A percentile compares a stretch with the other conserved stretches of the same genome.
Conservation (phyloP, 495 filamentous ascomycete genomes). For the Xylaria venustula region DNA sequence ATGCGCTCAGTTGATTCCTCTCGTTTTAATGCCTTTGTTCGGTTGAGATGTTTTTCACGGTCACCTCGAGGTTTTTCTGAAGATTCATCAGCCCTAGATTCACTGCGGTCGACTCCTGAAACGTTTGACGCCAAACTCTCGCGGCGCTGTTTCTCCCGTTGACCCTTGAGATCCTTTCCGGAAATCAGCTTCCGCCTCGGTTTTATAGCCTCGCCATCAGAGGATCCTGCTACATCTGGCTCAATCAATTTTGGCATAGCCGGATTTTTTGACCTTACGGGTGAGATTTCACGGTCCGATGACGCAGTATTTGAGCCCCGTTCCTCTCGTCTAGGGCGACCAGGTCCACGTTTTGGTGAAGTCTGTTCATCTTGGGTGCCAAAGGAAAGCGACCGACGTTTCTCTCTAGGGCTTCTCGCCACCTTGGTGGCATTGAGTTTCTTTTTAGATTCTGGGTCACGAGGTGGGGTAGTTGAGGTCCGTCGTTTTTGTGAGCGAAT, state of each 20-base stretch:
- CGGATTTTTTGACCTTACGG: slow-evolving; percentile 39
- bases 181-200: slow-evolving; percentile 61
- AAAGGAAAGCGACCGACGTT: slow-evolving; percentile 38
- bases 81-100: slow-evolving; percentile 36
- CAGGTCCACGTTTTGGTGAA: slow-evolving; percentile 48
- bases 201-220: slow-evolving; percentile 53
- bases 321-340: slow-evolving; percentile 49
- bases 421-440: slow-evolving; percentile 31
- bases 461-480: slow-evolving; percentile 44
- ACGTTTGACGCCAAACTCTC: slow-evolving; percentile 48
- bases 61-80: slow-evolving; percentile 34
- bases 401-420: slow-evolving; percentile 42
- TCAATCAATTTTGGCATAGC: slow-evolving; percentile 47
- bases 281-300: slow-evolving; percentile 55
- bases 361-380: slow-evolving; percentile 39
- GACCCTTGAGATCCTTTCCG: slow-evolving; percentile 55
- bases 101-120: slow-evolving; percentile 44
- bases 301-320: slow-evolving; percentile 40
- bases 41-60: slow-evolving; percentile 47
- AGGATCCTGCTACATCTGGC: slow-evolving; percentile 47
- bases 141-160: slow-evolving; percentile 53
- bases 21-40: slow-evolving; percentile 50
- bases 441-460: slow-evolving; percentile 41
- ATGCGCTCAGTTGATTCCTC: slow-evolving; percentile 57
- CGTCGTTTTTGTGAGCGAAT: slow-evolving; percentile 44